Evolutionary conservation across 2,329 filamentous ascomycete species (phyloP), one percentile per base, ranked within the genome.

Genomic region (Neofusicoccum sp.): DNA sequence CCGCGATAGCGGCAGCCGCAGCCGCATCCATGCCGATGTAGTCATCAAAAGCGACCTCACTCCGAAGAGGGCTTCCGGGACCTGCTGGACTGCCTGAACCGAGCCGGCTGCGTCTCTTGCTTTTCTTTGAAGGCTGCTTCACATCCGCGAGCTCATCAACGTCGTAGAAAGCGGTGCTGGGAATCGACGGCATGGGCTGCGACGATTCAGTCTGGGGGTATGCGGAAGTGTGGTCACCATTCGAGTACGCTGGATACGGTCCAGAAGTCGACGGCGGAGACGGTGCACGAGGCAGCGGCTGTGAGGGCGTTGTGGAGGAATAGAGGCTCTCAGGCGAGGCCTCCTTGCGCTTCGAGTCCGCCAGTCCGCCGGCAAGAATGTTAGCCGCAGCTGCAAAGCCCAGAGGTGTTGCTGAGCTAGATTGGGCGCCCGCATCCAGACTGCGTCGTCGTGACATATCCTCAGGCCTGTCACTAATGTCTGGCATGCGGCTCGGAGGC

Each of bases 111-210:
- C 76, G 73, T 39, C 80, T 74, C 69, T 80, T 82, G 39, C 69
- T 71, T 69, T 75, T 82, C 64, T 81, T 82, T 61, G 78, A 81
- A 44, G 75, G 76, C 31, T 75, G 78, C 66, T 80, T 76, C 65
- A 64, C 65, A 34, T 76, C 74, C 12, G 65, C 64, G 3, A 73
- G 63, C 43, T 76, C 73, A 4, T 76, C 74, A 1, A 71, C 61
- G 31, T 74, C 74, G 31, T 77, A 67, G 54, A 74, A 76, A 1
- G 71, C 71, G 49, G 70, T 73, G 64, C 69, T 75, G 12, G 76
- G 71, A 8, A 74, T 72, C 0, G 71, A 69, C 5, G 41, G 43
- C 6, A 16, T 11, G 22, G 22, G 22, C 22, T 22, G 22, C 11
- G 58, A 45, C 6, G 37, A 29, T 1, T 56, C 52, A 1, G n/a